phyloP scores from a whole-genome alignment of 495 filamentous ascomycete species.

The Staphylotrichum longicolle region DNA sequence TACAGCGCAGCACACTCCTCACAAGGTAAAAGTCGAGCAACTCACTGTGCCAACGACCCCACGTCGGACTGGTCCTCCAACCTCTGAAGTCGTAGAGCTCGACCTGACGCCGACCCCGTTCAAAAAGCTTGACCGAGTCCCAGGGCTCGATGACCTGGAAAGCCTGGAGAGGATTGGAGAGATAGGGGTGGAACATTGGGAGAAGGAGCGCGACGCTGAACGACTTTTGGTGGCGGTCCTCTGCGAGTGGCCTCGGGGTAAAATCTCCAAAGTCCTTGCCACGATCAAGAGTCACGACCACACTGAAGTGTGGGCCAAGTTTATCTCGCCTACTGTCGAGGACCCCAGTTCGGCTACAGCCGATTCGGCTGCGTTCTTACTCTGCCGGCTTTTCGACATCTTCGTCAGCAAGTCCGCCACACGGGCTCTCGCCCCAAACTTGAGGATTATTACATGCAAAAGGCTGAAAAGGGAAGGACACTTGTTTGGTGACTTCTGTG shows the following conservation, averaged over 20 bases:
- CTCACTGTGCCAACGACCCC: conserved; percentile 10
- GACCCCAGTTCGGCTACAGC: background rate
- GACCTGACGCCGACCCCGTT: conserved; percentile 16
- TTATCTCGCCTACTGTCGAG: conserved; percentile 18
- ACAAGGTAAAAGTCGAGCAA: conserved; percentile 15
- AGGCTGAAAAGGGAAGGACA: conserved; percentile 3
- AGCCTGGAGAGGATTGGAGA: conserved; percentile 23
- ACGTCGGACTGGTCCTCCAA: background rate
- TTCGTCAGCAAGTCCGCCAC: conserved; percentile 19
- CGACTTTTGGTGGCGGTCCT: conserved; percentile 31
- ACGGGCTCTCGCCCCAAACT: background rate
- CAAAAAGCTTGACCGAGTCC: conserved; percentile 10
- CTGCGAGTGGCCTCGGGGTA: conserved; percentile 13
- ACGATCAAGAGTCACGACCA: conserved; percentile 8
- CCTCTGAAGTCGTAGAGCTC: conserved; percentile 19
- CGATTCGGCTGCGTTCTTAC: conserved; percentile 9
- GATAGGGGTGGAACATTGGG: conserved; percentile 27
- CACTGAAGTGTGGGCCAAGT: conserved; percentile 25
- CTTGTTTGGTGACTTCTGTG: conserved; percentile 21
- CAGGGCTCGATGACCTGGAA: conserved; percentile 13
- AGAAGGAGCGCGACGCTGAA: conserved; percentile 20
- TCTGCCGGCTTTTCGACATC: conserved; percentile 29
- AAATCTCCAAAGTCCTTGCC: conserved; percentile 7
- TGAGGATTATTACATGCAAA: conserved; percentile 8
- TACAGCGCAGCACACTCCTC: conserved; percentile 1